Evolutionary conservation across 2,329 filamentous ascomycete species (phyloP), one percentile per base, ranked within the genome.

Genomic region (Rhynchosporium agropyri): DNA sequence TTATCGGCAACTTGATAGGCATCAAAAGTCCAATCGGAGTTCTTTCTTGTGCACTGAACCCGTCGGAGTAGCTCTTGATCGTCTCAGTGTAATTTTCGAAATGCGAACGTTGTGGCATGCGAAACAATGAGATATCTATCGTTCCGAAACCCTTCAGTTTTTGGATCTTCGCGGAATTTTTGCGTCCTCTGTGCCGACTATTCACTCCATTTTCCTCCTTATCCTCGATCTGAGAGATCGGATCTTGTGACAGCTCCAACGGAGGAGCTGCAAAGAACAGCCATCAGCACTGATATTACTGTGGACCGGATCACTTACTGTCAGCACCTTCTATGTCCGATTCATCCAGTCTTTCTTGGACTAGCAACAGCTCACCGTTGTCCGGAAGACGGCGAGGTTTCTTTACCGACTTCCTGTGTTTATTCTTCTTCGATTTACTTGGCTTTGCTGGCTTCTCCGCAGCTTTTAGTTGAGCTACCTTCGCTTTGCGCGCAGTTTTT

Each of bases 41-140:
- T 15, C 64, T 66, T 61, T 73, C 71, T 20, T 63, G 60, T 8
- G 68, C 70, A 40, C 69, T 64, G 60, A 73, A 73, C 0, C 71
- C 71, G 57, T 73, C 71, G 1, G 67, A 70, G 33, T 65, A 68
- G 8, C 61, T 65, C 36, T 53, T 53, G 28, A 9, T 60, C 36
- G 20, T 48, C 12, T 28, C 33, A 26, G 12, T 8, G 15, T 10
- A 9, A 31, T 13, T 15, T 15, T 36, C 15, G 7, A 13, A 36
- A 2, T 28, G 48, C 36, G 43, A 20, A 26, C 33, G 31, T n/a
- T 65, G 49, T 59, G 69, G 69, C 8, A 71, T 63, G 8, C 67
- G 68, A 59, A 67, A 72, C 28, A 64, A 42, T 20, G 51, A 58
- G 3, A 29, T 31, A 57, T 70, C 58, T 38, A 70, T 59, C 2